Conservation (phyloP, 1,284 basidiomycete genomes). For the Cryptococcus floricola region DNA sequence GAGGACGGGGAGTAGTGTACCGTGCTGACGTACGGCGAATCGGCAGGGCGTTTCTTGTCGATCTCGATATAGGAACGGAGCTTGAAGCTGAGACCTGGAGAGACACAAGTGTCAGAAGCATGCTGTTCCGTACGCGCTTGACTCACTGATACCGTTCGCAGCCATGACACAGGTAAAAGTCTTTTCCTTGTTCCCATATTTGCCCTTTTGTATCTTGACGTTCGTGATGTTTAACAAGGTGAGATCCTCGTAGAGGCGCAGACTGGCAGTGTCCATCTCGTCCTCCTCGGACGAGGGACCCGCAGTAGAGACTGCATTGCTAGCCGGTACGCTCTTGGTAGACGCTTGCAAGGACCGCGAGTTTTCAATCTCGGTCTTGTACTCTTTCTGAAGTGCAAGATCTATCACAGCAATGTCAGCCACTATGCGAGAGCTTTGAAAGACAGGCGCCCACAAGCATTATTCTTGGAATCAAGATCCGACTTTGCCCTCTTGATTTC, state of each 20-base stretch:
- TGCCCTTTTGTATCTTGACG: conserved; percentile 33
- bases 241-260: conserved; percentile 46
- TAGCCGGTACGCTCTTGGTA: neutral
- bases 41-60: conserved; percentile 13
- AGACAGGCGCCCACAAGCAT: conserved; percentile 19
- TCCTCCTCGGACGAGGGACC: conserved; percentile 25
- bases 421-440: neutral
- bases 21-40: conserved; percentile 5
- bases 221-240: conserved; percentile 38
- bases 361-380: conserved; percentile 39
- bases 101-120: neutral
- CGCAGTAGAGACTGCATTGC: conserved; percentile 12
- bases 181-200: conserved; percentile 31
- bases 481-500: conserved; percentile 30
- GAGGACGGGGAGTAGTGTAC: conserved; percentile 16
- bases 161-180: conserved; percentile 43
- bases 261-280: conserved; percentile 30
- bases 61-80: conserved; percentile 34
- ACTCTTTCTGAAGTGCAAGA: conserved; percentile 30
- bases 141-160: conserved; percentile 38
- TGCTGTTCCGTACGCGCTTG: no score
- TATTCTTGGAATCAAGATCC: conserved; percentile 29
- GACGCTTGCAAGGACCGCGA: conserved; percentile 33
- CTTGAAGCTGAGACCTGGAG: conserved; percentile 44
- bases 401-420: neutral